These are phyloP conservation scores for Leccinellum albellum DNA, from an alignment of 768 basidiomycete species.

Conservation along the genomic window DNA sequence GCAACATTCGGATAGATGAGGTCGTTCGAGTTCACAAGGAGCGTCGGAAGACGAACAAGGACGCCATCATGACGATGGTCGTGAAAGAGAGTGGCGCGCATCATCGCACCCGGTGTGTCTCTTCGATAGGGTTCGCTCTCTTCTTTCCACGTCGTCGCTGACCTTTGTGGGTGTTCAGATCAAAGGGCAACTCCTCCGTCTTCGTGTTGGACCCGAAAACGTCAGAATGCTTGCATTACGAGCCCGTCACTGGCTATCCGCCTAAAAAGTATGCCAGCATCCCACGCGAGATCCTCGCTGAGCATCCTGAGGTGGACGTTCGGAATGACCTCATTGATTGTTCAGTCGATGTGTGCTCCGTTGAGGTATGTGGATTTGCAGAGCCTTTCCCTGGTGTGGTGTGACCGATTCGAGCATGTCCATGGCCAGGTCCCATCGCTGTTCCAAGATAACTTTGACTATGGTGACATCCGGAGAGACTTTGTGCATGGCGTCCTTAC, in stretches of 20 bases:
- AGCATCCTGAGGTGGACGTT: slow-evolving; percentile 79
- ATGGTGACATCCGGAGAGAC: slow-evolving; percentile 84
- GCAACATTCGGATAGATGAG: slow-evolving; percentile 87
- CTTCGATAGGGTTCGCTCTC: not conserved
- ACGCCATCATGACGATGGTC: slow-evolving; percentile 96
- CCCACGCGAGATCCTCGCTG: slow-evolving; percentile 71
- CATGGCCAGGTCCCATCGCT: slow-evolving; percentile 77
- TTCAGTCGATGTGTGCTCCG: slow-evolving; percentile 89
- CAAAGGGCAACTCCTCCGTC: slow-evolving; percentile 68
- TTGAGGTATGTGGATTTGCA: slow-evolving; percentile 57
- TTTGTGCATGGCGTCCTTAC: slow-evolving; percentile 94
- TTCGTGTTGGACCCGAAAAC: slow-evolving; percentile 76
- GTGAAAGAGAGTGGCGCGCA: slow-evolving; percentile 71
- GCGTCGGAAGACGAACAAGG: slow-evolving; percentile 79
- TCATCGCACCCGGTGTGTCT: slow-evolving; percentile 69
- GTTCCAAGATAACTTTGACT: slow-evolving; percentile 99
- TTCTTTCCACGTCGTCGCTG: not conserved
- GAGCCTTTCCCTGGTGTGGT: not conserved
- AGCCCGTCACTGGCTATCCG: slow-evolving; percentile 70
- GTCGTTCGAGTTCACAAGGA: slow-evolving; percentile 88
- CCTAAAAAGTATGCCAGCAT: slow-evolving; percentile 55
- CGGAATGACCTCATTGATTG: slow-evolving; percentile 87
- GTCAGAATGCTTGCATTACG: slow-evolving; percentile 82
- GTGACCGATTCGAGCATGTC: not conserved
- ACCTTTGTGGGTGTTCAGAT: slow-evolving; percentile 37